Evolutionary conservation across 371 early-diverging fungal genomes (phyloP), one percentile per base, ranked within the genome.

Genomic region (Paraphysoderma sedebokerense): DNA sequence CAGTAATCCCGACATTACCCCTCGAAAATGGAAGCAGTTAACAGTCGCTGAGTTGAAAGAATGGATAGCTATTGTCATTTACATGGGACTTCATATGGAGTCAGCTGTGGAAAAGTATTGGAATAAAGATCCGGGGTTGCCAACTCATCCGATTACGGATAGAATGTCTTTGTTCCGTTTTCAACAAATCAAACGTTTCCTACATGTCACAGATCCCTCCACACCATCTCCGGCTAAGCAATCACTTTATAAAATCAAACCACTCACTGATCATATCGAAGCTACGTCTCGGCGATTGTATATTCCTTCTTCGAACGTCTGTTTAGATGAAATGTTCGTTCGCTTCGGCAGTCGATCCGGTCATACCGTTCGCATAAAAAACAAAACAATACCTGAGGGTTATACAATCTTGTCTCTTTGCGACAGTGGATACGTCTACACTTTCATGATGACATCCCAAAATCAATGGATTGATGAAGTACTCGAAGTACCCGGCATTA

Each of bases 181-280:
- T 37, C 32, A 51, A 24, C 45, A 50, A 22, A 47, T 59, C 50
- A 59, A 34, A 19, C 37, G 40, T 31, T 58, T 44, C 31, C 40
- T 31, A 38, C 35, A 24, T n/a, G n/a, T n/a, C n/a, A n/a, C n/a
- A n/a, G 44, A 33, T 30, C 37, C 36, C 26, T 32, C 26, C 19
- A 13, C 34, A 22, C 20, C 17, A 12, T 22, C 37, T 23, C 7
- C 15, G 3, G 37, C 9, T 38, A 24, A 19, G 6, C 24, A 17
- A 31, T 58, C 46, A 31, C 52, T 39, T 40, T 47, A 40, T 33
- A 58, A 58, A 33, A 22, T 58, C 20, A 45, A 52, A 38, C 54
- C 54, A 17, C 47, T 58, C 24, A 36, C 50, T 28, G 33, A 22
- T 1, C 52, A 52, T 26, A 34, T 54, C 28, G 44, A 44, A 17